Evolutionary conservation across 2,329 filamentous ascomycete genomes (phyloP).

Genomic region (Fusarium nygamai): DNA sequence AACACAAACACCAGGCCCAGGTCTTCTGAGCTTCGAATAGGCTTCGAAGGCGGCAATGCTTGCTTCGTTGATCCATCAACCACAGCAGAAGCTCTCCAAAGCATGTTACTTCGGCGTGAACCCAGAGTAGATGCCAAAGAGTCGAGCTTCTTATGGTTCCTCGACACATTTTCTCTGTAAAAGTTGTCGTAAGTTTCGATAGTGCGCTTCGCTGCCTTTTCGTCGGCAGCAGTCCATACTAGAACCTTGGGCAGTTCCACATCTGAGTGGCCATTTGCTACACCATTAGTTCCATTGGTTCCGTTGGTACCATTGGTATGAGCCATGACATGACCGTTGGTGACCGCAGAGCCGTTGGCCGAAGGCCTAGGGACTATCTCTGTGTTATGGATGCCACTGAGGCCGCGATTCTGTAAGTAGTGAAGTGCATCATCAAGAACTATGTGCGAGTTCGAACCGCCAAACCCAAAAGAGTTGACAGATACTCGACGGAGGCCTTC

Average conservation of each 20-base stretch:
- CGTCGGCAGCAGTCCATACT: slow-evolving; percentile 49
- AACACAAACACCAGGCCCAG: slow-evolving; percentile 39
- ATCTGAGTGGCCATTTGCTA: background rate
- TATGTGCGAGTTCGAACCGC: slow-evolving; percentile 55
- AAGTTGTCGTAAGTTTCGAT: background rate
- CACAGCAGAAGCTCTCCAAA: slow-evolving; percentile 6
- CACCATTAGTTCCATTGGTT: slow-evolving; percentile 2
- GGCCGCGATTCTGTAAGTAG: background rate
- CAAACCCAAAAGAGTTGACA: slow-evolving; percentile 60
- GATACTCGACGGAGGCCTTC: slow-evolving; percentile 9
- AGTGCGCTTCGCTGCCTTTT: slow-evolving; percentile 39
- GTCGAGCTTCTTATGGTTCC: background rate
- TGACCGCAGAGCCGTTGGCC: background rate
- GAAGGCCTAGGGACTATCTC: rapidly evolving
- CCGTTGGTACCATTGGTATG: background rate
- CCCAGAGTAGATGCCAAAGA: slow-evolving; percentile 46
- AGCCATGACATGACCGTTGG: background rate
- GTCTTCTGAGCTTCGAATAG: background rate
- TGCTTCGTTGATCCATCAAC: background rate
- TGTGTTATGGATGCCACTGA: background rate
- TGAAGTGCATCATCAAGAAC: slow-evolving; percentile 46
- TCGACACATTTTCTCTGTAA: background rate
- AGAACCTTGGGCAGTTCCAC: slow-evolving; percentile 45
- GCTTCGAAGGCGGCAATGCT: background rate
- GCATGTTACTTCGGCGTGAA: slow-evolving; percentile 41